Conservation (phyloP, 2,329 filamentous ascomycete species). For the Leptographium wingfieldii region DNA sequence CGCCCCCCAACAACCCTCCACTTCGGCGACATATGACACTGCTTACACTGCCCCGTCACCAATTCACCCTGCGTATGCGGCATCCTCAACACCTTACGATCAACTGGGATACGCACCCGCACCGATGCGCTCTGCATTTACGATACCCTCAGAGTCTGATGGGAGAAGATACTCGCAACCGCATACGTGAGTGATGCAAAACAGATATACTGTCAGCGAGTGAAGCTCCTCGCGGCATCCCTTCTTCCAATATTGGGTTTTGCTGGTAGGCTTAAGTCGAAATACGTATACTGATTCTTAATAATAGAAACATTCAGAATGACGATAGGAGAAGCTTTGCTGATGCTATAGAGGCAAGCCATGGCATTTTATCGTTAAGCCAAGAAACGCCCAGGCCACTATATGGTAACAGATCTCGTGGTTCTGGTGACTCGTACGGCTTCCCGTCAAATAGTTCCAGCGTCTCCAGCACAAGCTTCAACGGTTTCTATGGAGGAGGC, state of each 20-base stretch:
- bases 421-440: constrained; percentile 76
- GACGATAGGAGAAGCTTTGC: constrained; percentile 60
- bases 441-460: constrained; percentile 85
- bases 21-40: constrained; percentile 56
- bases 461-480: constrained; percentile 73
- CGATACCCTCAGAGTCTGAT: constrained; percentile 14
- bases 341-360: constrained; percentile 83
- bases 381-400: constrained; percentile 89
- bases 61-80: constrained; percentile 49
- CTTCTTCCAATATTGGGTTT: not conserved
- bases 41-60: constrained; percentile 57
- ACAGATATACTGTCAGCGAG: not conserved
- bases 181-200: not conserved
- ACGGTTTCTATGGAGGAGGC: constrained; percentile 64
- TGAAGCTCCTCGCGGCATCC: not conserved
- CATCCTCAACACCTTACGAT: constrained; percentile 60
- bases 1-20: constrained; percentile 33
- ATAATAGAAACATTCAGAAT: constrained; percentile 33
- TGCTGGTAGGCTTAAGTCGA: no score
- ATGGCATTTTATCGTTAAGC: constrained; percentile 91
- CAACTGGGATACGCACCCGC: constrained; percentile 62
- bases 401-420: constrained; percentile 57
- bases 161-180: constrained; percentile 24
- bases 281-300: not conserved
- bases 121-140: constrained; percentile 45